Percentiles rank a stretch among this genome's conserved stretches.
These are phyloP conservation scores for Citeromyces hawaiiensis DNA, from an alignment of 1,139 yeast species.

Conservation along the genomic window DNA sequence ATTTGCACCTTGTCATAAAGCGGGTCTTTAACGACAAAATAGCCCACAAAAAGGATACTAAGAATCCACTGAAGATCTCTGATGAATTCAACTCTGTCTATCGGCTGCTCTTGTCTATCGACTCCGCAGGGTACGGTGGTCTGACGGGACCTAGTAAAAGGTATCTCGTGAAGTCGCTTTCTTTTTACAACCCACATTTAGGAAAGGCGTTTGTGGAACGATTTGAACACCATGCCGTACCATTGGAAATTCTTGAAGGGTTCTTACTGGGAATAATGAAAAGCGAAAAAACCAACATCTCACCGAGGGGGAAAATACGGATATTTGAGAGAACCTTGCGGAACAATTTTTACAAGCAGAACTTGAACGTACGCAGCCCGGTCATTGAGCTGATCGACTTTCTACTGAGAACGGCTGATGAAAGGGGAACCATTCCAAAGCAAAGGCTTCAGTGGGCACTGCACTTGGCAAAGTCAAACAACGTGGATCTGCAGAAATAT, in stretches of 20 bases:
- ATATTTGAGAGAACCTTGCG: constrained; percentile 1
- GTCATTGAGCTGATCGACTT: not conserved
- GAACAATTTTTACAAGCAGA: constrained; percentile 1
- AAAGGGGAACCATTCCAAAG: constrained; percentile 2
- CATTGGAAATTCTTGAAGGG: constrained; percentile 1
- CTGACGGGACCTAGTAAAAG: not conserved
- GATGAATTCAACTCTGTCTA: not conserved
- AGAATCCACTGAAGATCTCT: not conserved
- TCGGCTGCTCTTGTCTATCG: not conserved
- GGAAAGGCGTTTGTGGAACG: not conserved
- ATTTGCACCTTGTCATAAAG: not conserved
- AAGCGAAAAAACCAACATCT: not conserved
- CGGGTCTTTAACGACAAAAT: not conserved
- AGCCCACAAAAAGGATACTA: not conserved
- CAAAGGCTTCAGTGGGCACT: constrained; percentile 14
- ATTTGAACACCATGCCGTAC: not conserved
- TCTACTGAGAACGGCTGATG: not conserved
- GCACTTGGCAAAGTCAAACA: constrained; percentile 9
- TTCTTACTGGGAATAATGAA: constrained; percentile 3
- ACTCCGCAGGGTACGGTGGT: not conserved
- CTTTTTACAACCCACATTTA: not conserved
- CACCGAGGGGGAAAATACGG: constrained; percentile 3
- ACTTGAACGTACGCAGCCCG: not conserved
- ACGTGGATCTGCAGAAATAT: constrained; percentile 6
- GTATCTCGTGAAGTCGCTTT: not conserved